Conservation (phyloP, 202 grass and related monocot genomes). For the Setaria italica region DNA sequence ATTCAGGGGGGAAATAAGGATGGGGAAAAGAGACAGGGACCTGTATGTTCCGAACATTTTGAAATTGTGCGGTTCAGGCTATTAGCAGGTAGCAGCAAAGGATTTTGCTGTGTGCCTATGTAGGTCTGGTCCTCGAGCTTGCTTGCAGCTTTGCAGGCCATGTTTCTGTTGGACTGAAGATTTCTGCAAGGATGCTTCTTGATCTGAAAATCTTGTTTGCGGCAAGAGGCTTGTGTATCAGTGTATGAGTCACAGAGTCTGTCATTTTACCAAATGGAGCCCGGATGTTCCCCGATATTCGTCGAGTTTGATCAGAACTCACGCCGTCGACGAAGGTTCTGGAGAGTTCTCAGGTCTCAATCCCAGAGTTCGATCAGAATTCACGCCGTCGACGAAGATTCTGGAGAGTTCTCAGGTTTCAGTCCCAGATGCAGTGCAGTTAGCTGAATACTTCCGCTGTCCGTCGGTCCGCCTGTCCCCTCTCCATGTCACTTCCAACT, state of each 20-base stretch:
- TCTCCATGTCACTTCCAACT: background rate
- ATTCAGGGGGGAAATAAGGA: too few species aligned
- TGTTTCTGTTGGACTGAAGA: background rate
- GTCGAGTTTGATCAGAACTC: background rate
- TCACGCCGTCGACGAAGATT: slow-evolving; percentile 6
- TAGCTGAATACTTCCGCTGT: background rate
- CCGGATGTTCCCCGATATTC: background rate
- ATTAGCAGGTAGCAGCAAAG: background rate
- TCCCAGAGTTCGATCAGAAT: background rate
- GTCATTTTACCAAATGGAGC: background rate
- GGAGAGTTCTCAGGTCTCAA: slow-evolving; percentile 18
- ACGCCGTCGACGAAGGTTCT: slow-evolving; percentile 22
- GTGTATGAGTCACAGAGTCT: background rate
- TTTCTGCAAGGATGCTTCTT: background rate
- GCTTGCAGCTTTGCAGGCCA: background rate
- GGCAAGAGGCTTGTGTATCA: background rate
- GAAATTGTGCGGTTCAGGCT: background rate
- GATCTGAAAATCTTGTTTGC: background rate
- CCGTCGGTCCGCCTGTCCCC: background rate
- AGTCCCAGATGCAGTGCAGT: background rate
- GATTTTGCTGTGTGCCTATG: background rate
- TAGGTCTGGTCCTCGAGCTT: background rate
- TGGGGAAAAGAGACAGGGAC: too few species aligned
- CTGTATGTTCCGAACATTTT: background rate
- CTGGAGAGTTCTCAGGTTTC: slow-evolving; percentile 21